Evolutionary conservation across 805 yeast genomes (phyloP).

Genomic region (Ogataea saltuana): DNA sequence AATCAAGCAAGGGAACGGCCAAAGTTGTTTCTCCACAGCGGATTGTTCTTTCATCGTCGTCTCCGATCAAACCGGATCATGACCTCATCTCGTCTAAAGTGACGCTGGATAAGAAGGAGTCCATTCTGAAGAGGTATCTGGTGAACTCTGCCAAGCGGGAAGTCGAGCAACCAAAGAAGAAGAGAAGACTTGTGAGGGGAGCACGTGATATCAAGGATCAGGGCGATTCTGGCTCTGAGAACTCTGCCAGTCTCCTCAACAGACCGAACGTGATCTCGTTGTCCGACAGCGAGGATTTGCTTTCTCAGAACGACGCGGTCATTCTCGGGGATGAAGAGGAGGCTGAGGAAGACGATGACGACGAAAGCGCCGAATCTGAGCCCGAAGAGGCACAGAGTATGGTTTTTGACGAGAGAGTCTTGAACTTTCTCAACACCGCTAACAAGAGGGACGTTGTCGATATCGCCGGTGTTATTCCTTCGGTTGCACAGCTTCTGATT

Average conservation of each 20-base stretch:
- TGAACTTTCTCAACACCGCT: slow-evolving; percentile 79
- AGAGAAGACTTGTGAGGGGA: slow-evolving; percentile 30
- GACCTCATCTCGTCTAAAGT: slow-evolving; percentile 34
- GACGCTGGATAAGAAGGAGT: slow-evolving; percentile 18
- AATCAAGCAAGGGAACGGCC: slow-evolving; percentile 14
- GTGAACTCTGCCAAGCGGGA: slow-evolving; percentile 5
- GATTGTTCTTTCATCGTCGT: slow-evolving; percentile 21
- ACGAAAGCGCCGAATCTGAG: slow-evolving; percentile 33
- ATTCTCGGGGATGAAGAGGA: slow-evolving; percentile 18
- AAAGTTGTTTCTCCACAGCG: slow-evolving; percentile 14
- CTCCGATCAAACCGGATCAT: slow-evolving; percentile 21
- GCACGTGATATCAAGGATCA: slow-evolving; percentile 27
- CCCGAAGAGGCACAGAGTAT: slow-evolving; percentile 33
- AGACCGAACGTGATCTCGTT: slow-evolving; percentile 23
- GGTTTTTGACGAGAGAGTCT: slow-evolving; percentile 62
- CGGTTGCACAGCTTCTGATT: slow-evolving; percentile 64
- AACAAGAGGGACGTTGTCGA: slow-evolving; percentile 75
- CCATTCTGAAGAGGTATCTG: slow-evolving; percentile 30
- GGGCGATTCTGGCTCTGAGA: slow-evolving; percentile 2
- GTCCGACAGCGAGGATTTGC: slow-evolving; percentile 21
- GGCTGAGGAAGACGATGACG: slow-evolving; percentile 40
- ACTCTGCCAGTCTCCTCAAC: slow-evolving; percentile 3
- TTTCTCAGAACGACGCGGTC: slow-evolving; percentile 17
- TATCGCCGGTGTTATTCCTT: slow-evolving; percentile 68
- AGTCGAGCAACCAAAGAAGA: slow-evolving; percentile 29